phyloP scores from a whole-genome alignment of 306 rosid species.

The Urtica urens region DNA sequence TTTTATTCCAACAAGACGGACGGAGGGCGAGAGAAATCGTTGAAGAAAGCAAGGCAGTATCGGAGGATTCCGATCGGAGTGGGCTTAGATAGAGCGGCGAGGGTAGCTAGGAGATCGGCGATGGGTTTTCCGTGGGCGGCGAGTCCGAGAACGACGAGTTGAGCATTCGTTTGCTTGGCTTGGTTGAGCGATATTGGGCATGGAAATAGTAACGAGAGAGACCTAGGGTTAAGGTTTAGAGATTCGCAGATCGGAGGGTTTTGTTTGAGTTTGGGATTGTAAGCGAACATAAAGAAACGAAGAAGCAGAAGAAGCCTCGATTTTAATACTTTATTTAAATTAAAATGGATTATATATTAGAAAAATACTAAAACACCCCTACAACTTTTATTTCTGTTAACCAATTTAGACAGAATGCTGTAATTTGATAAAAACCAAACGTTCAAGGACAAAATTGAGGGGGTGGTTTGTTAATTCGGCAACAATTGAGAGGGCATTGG shows the following conservation, averaged over 20 bases:
- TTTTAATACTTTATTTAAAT: no score
- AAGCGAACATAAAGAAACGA: conserved; percentile 22
- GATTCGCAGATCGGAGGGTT: no score
- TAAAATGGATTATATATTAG: no score
- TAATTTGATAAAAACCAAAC: no score
- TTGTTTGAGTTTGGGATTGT: conserved; percentile 14
- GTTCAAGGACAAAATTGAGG: no score
- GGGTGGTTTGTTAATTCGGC: no score
- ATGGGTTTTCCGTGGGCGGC: conserved; percentile 21
- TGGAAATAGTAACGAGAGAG: not conserved
- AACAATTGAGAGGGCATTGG: no score
- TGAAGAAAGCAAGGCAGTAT: conserved; percentile 35
- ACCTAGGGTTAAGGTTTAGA: no score
- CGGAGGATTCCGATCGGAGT: conserved; percentile 11
- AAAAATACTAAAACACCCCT: no score
- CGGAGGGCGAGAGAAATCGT: conserved; percentile 24
- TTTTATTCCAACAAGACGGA: no score
- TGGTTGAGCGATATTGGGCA: conserved; percentile 25
- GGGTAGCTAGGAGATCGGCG: conserved; percentile 42
- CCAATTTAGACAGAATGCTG: no score
- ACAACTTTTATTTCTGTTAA: no score
- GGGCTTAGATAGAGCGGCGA: conserved; percentile 23
- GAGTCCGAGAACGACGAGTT: conserved; percentile 30
- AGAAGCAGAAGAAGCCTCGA: not conserved
- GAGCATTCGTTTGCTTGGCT: conserved; percentile 56